These are phyloP conservation scores for Tieghemostelium lacteum DNA, from an alignment of 78 protist species.

Conservation along the genomic window DNA sequence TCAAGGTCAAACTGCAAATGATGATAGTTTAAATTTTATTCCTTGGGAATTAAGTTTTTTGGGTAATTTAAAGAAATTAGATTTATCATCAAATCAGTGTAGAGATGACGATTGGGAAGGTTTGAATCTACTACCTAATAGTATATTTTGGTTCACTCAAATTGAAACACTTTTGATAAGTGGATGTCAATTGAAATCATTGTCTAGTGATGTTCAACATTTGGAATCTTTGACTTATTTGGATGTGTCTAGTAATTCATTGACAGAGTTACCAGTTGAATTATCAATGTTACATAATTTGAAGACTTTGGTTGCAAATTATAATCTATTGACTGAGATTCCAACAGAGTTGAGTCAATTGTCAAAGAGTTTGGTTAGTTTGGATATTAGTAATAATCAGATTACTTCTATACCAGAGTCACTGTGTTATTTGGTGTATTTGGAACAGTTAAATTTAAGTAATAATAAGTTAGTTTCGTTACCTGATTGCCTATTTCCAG, in stretches of 20 bases:
- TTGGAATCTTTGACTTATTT: slow-evolving; percentile 40
- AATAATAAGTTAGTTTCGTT: not conserved
- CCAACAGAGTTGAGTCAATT: slow-evolving; percentile 16
- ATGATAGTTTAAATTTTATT: not conserved
- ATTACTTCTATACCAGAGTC: slow-evolving; percentile 11
- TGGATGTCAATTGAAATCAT: slow-evolving; percentile 29
- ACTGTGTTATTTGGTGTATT: not conserved
- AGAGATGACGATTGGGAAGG: slow-evolving; percentile 41
- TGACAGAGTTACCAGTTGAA: slow-evolving; percentile 23
- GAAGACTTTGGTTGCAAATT: not conserved
- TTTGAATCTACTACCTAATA: slow-evolving; percentile 20
- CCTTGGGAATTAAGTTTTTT: slow-evolving; percentile 52
- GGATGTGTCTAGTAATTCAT: slow-evolving; percentile 26
- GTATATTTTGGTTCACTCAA: slow-evolving; percentile 60
- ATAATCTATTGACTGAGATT: not conserved
- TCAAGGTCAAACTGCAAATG: not conserved
- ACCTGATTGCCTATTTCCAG: slow-evolving; percentile 8
- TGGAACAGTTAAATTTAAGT: slow-evolving; percentile 25
- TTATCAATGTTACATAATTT: slow-evolving; percentile 3
- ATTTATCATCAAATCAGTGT: slow-evolving; percentile 35
- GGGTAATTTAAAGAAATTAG: slow-evolving; percentile 17
- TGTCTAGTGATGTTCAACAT: slow-evolving; percentile 60
- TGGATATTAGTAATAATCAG: slow-evolving; percentile 41
- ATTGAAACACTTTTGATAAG: slow-evolving; percentile 14
- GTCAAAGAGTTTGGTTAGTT: not conserved